Evolutionary conservation across 208 protist species (phyloP).

Genomic region (Phytomonas sp.): DNA sequence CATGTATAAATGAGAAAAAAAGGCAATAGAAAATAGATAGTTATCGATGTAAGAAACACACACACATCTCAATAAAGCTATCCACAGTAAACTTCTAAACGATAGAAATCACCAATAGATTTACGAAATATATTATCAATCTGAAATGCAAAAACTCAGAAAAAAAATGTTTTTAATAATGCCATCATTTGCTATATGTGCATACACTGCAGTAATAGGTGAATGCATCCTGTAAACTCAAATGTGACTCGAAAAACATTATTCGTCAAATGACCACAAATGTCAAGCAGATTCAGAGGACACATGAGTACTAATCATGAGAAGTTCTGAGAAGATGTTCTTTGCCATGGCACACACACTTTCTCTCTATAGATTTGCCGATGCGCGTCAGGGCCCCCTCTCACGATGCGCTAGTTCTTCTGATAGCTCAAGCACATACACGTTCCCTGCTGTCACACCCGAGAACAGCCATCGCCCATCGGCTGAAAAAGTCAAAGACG

Average conservation of each 20-base stretch:
- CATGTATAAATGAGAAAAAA: not conserved
- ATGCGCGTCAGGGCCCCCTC: not conserved
- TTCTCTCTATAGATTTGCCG: not conserved
- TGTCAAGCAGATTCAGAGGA: not conserved
- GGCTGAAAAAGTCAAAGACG: conserved; percentile 40
- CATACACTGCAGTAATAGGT: too few species aligned
- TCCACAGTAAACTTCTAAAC: too few species aligned
- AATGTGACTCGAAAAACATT: too few species aligned
- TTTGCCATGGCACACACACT: not conserved
- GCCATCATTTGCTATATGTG: too few species aligned
- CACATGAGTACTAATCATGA: too few species aligned
- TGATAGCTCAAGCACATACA: conserved; percentile 40
- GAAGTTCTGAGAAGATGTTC: not conserved
- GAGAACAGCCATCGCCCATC: conserved; percentile 58
- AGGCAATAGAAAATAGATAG: not conserved
- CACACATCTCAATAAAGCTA: not conserved
- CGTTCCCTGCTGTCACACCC: conserved; percentile 31
- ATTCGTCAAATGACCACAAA: not conserved
- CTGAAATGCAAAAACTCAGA: too few species aligned
- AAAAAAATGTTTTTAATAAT: too few species aligned
- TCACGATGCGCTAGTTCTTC: conserved; percentile 4
- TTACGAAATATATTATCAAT: too few species aligned
- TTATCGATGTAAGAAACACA: not conserved
- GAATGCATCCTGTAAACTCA: too few species aligned
- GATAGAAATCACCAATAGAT: too few species aligned